Conservation (phyloP, 352 stramenopile genomes). For the Elongisporangium prolatum region DNA sequence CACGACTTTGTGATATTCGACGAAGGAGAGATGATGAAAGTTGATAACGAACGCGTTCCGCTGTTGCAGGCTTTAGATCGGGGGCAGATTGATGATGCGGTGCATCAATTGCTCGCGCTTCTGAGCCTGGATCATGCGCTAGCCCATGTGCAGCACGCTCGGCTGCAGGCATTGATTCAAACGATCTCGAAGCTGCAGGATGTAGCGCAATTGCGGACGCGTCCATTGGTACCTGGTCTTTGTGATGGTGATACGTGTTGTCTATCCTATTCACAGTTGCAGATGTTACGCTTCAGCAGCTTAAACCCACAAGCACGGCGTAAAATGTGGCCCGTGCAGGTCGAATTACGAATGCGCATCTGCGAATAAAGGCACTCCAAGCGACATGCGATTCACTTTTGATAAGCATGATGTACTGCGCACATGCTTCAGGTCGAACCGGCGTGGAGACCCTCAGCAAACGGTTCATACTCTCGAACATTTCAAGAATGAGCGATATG, state of each 20-base stretch:
- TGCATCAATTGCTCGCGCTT: background rate
- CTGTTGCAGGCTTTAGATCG: background rate
- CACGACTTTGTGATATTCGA: background rate
- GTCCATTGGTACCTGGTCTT: conserved; percentile 5
- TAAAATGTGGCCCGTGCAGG: conserved; percentile 50
- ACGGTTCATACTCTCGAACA: conserved; percentile 15
- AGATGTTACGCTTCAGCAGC: conserved; percentile 49
- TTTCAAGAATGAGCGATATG: conserved; percentile 10
- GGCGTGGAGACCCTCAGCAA: conserved; percentile 27
- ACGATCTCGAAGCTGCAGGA: conserved; percentile 8
- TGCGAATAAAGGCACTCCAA: conserved; percentile 17
- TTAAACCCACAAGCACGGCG: conserved; percentile 33
- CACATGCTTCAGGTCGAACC: conserved; percentile 26
- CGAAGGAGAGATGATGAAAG: background rate
- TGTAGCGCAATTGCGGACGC: background rate
- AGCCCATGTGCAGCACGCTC: background rate
- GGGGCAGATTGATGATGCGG: background rate
- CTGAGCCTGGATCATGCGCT: background rate
- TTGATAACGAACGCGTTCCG: background rate
- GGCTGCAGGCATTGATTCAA: background rate
- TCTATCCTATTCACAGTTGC: conserved; percentile 48
- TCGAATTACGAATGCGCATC: conserved; percentile 8
- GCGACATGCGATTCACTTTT: conserved; percentile 25
- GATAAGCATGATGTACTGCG: conserved; percentile 40
- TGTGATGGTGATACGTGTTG: background rate